Evolutionary conservation across 768 basidiomycete genomes (phyloP), one percentile per base, ranked within the genome.

Genomic region (Lactarius pseudohatsudake): DNA sequence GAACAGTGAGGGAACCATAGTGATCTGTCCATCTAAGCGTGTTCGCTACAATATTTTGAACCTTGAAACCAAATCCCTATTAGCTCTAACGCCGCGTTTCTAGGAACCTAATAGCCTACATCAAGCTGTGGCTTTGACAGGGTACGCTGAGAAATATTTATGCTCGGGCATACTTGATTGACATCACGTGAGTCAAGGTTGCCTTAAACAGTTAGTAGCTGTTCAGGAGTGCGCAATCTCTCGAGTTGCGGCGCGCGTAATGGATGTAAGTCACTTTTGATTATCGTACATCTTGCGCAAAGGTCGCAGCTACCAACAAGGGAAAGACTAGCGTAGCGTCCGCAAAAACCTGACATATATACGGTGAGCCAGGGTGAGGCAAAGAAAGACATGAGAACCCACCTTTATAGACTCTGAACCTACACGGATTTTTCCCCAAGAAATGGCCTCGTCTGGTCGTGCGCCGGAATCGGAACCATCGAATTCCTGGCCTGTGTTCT

Each of bases 401-500:
- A 91, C 94, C 82, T 96, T 94, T 7, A 94, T 87, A 9, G 91
- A 82, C 75, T 93, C 89, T 5, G 92, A 82, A 10, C 88, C 88
- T 15, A 90, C 89, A 41, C 94, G 85, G 69, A 98, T 98, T 80
- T 99, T 99, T 1, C 97, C 97, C 97, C 97, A 99, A 3, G 92
- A 95, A 30, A 99, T 87, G 1, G 97, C 97, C 77, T 99, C 97
- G 72, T 99, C 97, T 10, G 97, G 97, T 65, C 93, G 82, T 38
- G 97, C 96, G 20, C 96, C 96, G 6, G 96, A 96, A 76, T 98
- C 96, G 9, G 95, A 98, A 2, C 97, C 97, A 75, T 99, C 97
- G 71, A 97, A 99, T 80, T 99, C 97, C 80, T 99, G 95, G 0
- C 96, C 97, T 2, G 97, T 99, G 74, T 98, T 99, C 92, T 94